phyloP scores from a whole-genome alignment of 768 basidiomycete genomes.

The Cystobasidium ongulense region DNA sequence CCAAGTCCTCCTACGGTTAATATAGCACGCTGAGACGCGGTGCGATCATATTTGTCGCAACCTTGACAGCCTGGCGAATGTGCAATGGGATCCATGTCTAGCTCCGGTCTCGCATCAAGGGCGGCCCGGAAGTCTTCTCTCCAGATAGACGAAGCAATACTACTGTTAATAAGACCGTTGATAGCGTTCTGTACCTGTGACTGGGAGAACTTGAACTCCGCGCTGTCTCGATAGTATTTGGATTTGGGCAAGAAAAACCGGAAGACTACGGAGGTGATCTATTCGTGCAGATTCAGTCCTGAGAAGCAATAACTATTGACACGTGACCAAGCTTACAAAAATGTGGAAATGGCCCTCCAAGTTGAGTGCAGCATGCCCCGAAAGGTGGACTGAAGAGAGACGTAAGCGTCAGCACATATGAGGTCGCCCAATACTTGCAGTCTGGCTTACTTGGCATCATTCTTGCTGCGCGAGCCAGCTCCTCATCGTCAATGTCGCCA shows the following conservation, averaged over 20 bases:
- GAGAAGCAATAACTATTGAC: not conserved
- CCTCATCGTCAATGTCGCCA: constrained; percentile 19
- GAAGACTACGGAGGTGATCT: constrained; percentile 19
- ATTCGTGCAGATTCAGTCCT: not conserved
- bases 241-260: constrained; percentile 3
- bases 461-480: not conserved
- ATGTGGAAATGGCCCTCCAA: constrained; percentile 15
- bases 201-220: not conserved
- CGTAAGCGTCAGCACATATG: not conserved
- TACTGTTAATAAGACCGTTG: constrained; percentile 13
- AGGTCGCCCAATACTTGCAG: not conserved
- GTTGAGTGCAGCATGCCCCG: not conserved
- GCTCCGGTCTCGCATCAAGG: constrained; percentile 4
- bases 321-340: not conserved
- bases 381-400: not conserved
- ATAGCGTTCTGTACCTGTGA: not conserved
- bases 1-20: not conserved
- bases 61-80: constrained; percentile 2
- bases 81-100: not conserved
- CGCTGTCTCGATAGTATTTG: not conserved
- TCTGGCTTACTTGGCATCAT: constrained; percentile 5
- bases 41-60: constrained; percentile 19
- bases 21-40: not conserved
- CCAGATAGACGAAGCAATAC: constrained; percentile 12
- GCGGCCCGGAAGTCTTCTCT: constrained; percentile 14